phyloP scores from a whole-genome alignment of 179 eudicot genomes.

The Gypsophila paniculata region DNA sequence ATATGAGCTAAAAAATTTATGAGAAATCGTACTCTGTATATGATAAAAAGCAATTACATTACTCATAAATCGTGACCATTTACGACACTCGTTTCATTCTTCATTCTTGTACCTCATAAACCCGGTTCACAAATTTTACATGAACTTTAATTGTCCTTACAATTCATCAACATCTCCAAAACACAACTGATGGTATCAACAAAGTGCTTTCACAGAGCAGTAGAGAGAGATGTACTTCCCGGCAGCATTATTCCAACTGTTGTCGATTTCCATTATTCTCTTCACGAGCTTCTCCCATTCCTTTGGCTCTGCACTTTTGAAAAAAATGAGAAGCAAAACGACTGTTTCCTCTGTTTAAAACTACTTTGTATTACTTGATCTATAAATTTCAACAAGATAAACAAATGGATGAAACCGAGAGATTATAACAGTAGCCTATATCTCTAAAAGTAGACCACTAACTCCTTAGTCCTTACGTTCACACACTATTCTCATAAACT shows the following conservation, averaged over 20 bases:
- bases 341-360: no score
- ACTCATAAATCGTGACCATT: background rate
- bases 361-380: no score
- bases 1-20: no score
- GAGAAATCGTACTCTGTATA: no score
- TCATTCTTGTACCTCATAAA: no score
- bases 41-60: no score
- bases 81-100: background rate
- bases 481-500: background rate
- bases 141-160: background rate
- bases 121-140: no score
- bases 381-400: no score
- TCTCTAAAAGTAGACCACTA: background rate
- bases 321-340: background rate
- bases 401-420: no score
- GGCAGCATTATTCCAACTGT: conserved; percentile 78
- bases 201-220: conserved; percentile 45
- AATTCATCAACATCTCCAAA: background rate
- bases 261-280: conserved; percentile 61
- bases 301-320: conserved; percentile 43
- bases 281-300: conserved; percentile 51
- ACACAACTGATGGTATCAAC: conserved; percentile 17
- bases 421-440: background rate
- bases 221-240: conserved; percentile 58
- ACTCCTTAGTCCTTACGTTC: background rate